Evolutionary conservation across 345 rosid genomes (phyloP), one percentile per base, ranked within the genome.

Genomic region (Fremontodendron californicum): DNA sequence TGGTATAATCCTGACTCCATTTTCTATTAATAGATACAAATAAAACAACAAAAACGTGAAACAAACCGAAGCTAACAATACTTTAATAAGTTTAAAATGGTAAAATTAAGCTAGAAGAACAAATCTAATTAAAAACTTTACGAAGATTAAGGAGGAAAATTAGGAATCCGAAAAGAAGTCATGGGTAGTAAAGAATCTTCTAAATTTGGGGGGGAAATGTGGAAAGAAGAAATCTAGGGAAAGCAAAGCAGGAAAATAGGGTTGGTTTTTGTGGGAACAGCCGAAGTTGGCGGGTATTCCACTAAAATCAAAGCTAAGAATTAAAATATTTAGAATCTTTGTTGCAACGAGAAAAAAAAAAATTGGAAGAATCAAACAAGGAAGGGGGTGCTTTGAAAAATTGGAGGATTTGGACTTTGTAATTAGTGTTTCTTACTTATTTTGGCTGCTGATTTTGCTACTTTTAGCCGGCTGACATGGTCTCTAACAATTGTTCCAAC

Each of bases 201-300:
- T 45, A 68, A 49, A 73, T 75, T 73, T 63, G 78, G 84, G 57
- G n/a, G 31, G 66, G 68, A 33, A 27, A 15, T 48, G 18, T 1
- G 75, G 51, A 60, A 60, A 12, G 60, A 75, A 23, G 29, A 62
- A 60, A 49, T 55, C 33, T 18, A 63, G 33, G 33, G 25, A 54
- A 54, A 33, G 3, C 1, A 33, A 3, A 33, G 45, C 1, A 33
- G 35, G 35, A 33, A 33, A 49, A 40, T 43, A 66, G 31, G 61
- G 45, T 64, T 51, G 39, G 21, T 37, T 76, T 4, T 46, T 3
- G 58, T 39, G 23, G 71, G 83, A 77, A n/a, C 33, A 51, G 73
- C 83, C 85, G 73, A 84, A 31, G 65, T 78, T 80, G 84, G 75
- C 76, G 84, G 80, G 65, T 66, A 75, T 60, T 65, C 76, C 78